A percentile compares a stretch with the other conserved stretches of the same genome.
Evolutionary conservation across 768 basidiomycete genomes (phyloP).

Genomic region (Mycena galericulata): DNA sequence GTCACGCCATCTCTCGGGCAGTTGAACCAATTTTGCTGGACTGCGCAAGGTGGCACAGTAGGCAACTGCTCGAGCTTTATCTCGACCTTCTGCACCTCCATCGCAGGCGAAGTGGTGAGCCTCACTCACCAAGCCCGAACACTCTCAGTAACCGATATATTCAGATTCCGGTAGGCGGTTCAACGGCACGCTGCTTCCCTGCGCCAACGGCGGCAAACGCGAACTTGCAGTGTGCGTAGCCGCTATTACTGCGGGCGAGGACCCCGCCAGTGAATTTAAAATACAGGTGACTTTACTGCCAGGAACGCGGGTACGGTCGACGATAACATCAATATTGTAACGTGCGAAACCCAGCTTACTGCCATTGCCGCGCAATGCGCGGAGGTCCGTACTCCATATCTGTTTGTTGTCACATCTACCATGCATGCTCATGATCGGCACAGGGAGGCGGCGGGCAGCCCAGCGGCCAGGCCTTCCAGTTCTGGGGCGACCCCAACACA

Average conservation of each 20-base stretch:
- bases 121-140: neutral
- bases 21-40: neutral
- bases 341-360: neutral
- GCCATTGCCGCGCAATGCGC: neutral
- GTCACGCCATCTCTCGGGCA: slow-evolving; percentile 6
- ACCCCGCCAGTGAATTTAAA: too few relatives aligned
- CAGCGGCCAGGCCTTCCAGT: too few relatives aligned
- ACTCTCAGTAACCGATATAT: neutral
- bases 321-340: neutral
- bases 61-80: neutral
- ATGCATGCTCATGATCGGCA: too few relatives aligned
- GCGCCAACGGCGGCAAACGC: neutral
- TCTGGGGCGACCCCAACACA: too few relatives aligned
- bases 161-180: neutral
- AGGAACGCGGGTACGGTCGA: neutral
- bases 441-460: too few relatives aligned
- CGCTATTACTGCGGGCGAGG: neutral
- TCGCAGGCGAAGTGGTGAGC: neutral
- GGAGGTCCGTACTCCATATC: neutral
- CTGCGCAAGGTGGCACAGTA: neutral
- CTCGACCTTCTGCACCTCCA: neutral
- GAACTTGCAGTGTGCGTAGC: neutral
- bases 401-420: too few relatives aligned
- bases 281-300: neutral
- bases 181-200: neutral